Conservation (phyloP, 2,329 filamentous ascomycete genomes). For the Ophiostoma angusticollis region DNA sequence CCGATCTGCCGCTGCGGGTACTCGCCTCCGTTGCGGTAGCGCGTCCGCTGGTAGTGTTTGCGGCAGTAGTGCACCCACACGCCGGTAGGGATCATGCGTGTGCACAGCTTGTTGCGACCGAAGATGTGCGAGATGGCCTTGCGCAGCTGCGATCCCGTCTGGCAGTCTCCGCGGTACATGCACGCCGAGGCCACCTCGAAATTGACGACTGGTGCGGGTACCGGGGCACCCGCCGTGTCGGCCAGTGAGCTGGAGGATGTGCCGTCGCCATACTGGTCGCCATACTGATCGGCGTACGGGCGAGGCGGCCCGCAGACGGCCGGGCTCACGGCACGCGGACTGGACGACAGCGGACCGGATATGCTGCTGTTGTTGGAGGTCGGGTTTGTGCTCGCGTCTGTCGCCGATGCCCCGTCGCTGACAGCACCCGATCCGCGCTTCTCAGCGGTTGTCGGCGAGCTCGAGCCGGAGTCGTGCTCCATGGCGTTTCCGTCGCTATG, state of each 20-base stretch:
- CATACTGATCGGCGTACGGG: too few species aligned
- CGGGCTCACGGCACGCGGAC: background rate
- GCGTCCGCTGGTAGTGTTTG: conserved; percentile 67
- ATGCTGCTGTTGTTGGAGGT: background rate
- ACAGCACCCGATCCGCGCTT: background rate
- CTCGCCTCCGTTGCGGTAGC: conserved; percentile 52
- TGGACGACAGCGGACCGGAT: background rate
- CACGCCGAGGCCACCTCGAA: conserved; percentile 23
- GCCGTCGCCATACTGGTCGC: too few species aligned
- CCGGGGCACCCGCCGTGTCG: too few species aligned
- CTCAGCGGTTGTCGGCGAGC: conserved; percentile 1
- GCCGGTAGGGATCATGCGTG: conserved; percentile 52
- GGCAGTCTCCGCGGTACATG: conserved; percentile 44
- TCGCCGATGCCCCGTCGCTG: background rate
- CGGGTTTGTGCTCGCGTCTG: background rate
- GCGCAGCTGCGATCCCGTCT: conserved; percentile 47
- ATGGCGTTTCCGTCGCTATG: conserved; percentile 14
- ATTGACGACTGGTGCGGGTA: background rate
- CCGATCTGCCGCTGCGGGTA: conserved; percentile 51
- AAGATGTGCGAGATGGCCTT: conserved; percentile 76
- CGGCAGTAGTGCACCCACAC: conserved; percentile 69
- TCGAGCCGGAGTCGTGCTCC: conserved; percentile 4
- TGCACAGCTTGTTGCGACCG: conserved; percentile 69
- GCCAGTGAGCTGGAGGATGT: background rate
- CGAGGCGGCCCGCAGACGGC: background rate